phyloP scores from a whole-genome alignment of 768 basidiomycete genomes.

The Tylopilus plumbeoviolaceoides region DNA sequence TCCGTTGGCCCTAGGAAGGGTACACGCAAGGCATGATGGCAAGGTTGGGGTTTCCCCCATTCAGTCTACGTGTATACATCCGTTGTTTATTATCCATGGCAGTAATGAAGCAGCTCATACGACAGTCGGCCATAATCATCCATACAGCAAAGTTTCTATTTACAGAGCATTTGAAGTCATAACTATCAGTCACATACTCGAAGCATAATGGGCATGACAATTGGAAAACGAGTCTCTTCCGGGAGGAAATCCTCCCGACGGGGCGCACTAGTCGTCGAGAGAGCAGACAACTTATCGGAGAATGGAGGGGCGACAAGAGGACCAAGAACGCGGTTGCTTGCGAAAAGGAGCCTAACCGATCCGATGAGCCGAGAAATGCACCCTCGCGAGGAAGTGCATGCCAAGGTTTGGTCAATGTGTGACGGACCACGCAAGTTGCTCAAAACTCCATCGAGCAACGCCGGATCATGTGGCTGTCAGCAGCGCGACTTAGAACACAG shows the following conservation, averaged over 20 bases:
- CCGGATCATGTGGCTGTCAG: slow-evolving; percentile 4
- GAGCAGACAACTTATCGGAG: neutral
- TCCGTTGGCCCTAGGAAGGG: slow-evolving; percentile 14
- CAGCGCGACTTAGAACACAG: slow-evolving; percentile 59
- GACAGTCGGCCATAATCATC: slow-evolving; percentile 14
- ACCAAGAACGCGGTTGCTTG: slow-evolving; percentile 12
- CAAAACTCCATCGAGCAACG: slow-evolving; percentile 10
- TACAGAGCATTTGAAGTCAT: slow-evolving; percentile 10
- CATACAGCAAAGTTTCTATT: slow-evolving; percentile 11
- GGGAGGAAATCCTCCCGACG: slow-evolving; percentile 2
- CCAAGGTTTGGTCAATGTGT: slow-evolving; percentile 5
- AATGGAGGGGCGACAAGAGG: neutral
- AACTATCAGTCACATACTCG: slow-evolving; percentile 10
- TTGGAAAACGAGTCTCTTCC: slow-evolving; percentile 1
- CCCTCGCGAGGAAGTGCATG: slow-evolving; percentile 7
- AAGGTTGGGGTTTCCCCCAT: neutral
- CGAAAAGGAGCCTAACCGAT: slow-evolving; percentile 6
- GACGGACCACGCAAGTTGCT: slow-evolving; percentile 9
- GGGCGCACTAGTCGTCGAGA: slow-evolving; percentile 1
- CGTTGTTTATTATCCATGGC: neutral
- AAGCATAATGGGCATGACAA: slow-evolving; percentile 24
- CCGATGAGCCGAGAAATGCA: slow-evolving; percentile 6
- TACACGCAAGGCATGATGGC: slow-evolving; percentile 14
- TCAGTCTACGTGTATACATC: neutral
- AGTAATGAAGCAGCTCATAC: neutral